A percentile compares a stretch with the other conserved stretches of the same genome.
phyloP scores from a whole-genome alignment of 805 yeast species.

The Metschnikowia dekortorum region DNA sequence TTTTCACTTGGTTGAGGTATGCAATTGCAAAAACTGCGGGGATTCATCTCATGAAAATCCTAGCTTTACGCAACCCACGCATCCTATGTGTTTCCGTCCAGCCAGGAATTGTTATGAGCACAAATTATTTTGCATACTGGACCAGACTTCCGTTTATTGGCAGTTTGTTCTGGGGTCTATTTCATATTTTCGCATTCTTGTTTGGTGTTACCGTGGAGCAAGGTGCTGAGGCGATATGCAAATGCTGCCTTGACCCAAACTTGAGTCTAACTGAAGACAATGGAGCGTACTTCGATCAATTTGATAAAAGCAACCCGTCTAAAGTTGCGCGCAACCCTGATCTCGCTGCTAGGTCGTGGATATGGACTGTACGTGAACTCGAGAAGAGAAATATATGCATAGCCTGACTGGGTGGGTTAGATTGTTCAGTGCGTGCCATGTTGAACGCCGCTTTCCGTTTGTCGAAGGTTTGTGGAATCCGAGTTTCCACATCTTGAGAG shows the following conservation, averaged over 20 bases:
- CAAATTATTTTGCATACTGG: slow-evolving; percentile 72
- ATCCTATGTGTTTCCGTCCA: slow-evolving; percentile 64
- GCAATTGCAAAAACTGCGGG: slow-evolving; percentile 75
- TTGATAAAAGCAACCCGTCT: slow-evolving; percentile 49
- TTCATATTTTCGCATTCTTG: slow-evolving; percentile 63
- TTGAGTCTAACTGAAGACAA: slow-evolving; percentile 51
- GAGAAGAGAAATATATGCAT: slow-evolving; percentile 41
- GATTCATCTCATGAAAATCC: slow-evolving; percentile 63
- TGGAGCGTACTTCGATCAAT: slow-evolving; percentile 61
- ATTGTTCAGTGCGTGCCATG: neutral
- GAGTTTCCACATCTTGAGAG: too few species aligned
- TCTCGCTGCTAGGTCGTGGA: slow-evolving; percentile 69
- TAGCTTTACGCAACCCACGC: slow-evolving; percentile 64
- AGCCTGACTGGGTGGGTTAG: slow-evolving; percentile 1
- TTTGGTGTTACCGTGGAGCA: slow-evolving; percentile 71
- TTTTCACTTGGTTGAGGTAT: slow-evolving; percentile 76
- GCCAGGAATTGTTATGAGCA: slow-evolving; percentile 84
- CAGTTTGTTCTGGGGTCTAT: slow-evolving; percentile 62
- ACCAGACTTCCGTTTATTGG: slow-evolving; percentile 79
- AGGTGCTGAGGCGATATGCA: slow-evolving; percentile 63
- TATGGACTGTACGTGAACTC: slow-evolving; percentile 67
- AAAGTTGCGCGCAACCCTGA: slow-evolving; percentile 51
- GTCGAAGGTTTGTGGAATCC: too few species aligned
- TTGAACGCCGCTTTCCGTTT: too few species aligned
- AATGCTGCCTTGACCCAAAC: slow-evolving; percentile 54